phyloP scores from a whole-genome alignment of 176 grass and related monocot genomes.

The Melocanna baccifera region DNA sequence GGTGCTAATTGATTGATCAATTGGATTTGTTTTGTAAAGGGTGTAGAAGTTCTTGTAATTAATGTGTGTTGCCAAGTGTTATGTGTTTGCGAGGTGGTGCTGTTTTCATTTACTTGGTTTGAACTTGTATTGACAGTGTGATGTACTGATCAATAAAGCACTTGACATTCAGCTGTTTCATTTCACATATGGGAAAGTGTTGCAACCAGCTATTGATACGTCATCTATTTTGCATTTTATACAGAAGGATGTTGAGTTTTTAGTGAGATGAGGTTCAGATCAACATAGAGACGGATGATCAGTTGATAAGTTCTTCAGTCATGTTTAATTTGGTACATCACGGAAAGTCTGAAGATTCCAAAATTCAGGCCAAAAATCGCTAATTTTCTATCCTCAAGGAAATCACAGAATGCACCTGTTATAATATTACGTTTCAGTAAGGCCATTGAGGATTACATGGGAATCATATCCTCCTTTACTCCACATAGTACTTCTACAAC shows the following conservation, averaged over 20 bases:
- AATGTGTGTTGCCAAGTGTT: not conserved
- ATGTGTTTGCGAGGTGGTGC: not conserved
- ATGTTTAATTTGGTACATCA: not conserved
- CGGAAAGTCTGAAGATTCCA: not conserved
- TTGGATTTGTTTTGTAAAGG: slow-evolving; percentile 25
- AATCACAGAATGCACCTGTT: slow-evolving; percentile 29
- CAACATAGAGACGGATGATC: not conserved
- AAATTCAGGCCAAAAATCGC: slow-evolving; percentile 9
- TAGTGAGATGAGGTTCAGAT: not conserved
- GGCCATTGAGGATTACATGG: slow-evolving; percentile 26
- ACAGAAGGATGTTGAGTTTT: not conserved
- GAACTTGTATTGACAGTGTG: slow-evolving; percentile 30
- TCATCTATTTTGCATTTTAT: not conserved
- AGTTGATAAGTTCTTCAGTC: not conserved
- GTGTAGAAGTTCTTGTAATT: slow-evolving; percentile 22
- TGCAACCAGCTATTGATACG: not conserved
- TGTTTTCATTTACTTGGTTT: not conserved
- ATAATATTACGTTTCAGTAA: slow-evolving; percentile 42
- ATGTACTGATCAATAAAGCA: not conserved
- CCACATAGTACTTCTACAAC: slow-evolving; percentile 16
- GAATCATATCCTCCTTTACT: slow-evolving; percentile 16
- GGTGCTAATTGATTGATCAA: slow-evolving; percentile 16
- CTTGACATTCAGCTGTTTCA: not conserved
- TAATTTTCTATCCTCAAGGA: not conserved
- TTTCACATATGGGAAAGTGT: not conserved